A percentile compares a stretch with the other conserved stretches of the same genome.
Conservation (phyloP, 148 eudicot species). For the Cornus suecica region DNA sequence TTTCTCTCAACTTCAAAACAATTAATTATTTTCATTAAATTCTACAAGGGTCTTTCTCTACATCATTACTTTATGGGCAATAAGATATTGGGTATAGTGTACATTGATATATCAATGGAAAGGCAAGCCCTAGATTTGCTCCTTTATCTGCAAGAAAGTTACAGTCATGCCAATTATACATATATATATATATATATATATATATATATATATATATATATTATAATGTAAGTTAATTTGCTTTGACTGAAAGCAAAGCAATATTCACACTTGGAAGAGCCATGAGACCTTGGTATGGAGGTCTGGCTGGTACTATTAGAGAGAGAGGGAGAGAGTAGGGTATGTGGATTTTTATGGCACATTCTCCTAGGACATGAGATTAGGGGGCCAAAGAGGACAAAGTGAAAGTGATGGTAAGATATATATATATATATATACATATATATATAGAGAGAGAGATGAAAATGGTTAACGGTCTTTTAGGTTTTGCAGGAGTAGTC, state of each 20-base stretch:
- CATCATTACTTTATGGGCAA: not conserved
- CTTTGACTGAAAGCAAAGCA: conserved; percentile 14
- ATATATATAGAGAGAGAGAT: too few species aligned
- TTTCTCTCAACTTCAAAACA: too few species aligned
- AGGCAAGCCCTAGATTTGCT: not conserved
- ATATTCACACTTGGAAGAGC: conserved; percentile 6
- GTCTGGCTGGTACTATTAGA: not conserved
- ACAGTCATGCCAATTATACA: conserved; percentile 10
- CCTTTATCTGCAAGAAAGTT: not conserved
- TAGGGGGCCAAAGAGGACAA: conserved; percentile 9
- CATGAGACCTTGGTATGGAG: conserved; percentile 15
- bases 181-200: too few species aligned
- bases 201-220: too few species aligned
- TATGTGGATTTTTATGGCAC: not conserved
- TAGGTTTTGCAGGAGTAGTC: not conserved
- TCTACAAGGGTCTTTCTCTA: too few species aligned
- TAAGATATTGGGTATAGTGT: not conserved
- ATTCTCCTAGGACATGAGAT: conserved; percentile 14
- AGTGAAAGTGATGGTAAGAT: conserved; percentile 17
- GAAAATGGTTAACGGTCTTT: conserved; percentile 16
- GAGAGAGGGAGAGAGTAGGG: not conserved
- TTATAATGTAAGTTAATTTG: conserved; percentile 9
- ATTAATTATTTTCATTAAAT: too few species aligned
- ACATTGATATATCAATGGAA: not conserved
- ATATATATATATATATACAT: too few species aligned